Base-by-base conservation (phyloP, 257 asterid species). In the Fraxinus cuspidata region DNA sequence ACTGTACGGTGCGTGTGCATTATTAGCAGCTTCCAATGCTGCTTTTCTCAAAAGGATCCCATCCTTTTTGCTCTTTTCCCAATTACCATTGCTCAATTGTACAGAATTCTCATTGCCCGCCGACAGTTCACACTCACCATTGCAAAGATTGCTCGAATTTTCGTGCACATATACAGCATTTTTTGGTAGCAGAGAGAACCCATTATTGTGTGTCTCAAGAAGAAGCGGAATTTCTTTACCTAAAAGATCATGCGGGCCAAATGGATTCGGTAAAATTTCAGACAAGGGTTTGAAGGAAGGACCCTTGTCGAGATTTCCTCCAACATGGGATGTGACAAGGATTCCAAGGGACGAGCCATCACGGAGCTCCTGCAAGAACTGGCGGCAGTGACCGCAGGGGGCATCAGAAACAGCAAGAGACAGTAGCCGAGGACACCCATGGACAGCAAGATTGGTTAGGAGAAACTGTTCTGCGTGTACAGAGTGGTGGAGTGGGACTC, bases 351-450 rank as follows among this genome's bases (percentile, higher is more conserved):
- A 40, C 27, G 89, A 79, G 67, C 95, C 74, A 78, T 88, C 75
- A 15, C 97, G 92, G 77, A 91, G 89, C 38, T 94, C 98, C 81
- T 92, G 98, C 64, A 89, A 70, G 86, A 94, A 94, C 81, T 92
- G 97, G 77, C 97, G 96, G 86, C 98, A 91, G 93, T 94, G 98
- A 71, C 98, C 98, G 76, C 97, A 94, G 10, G 98, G 98, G 73
- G 96, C 96, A 27, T 96, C 92, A 68, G 98, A 92, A 69, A 94
- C 98, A 76, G 97, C 94, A 77, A 94, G 71, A 49, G 84, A 75
- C 5, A 83, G 53, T 78, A 92, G 93, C 47, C 84, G 72, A 7
- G 91, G 92, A 74, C 94, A 90, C 47, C 87, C 70, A 77, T 92
- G 87, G 78, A 81, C 80, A 8, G 87, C 85, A 63, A 90, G 89